Evolutionary conservation across 148 eudicot species (phyloP), one percentile per base, ranked within the genome.

Genomic region (Tetragonia tetragonoides): DNA sequence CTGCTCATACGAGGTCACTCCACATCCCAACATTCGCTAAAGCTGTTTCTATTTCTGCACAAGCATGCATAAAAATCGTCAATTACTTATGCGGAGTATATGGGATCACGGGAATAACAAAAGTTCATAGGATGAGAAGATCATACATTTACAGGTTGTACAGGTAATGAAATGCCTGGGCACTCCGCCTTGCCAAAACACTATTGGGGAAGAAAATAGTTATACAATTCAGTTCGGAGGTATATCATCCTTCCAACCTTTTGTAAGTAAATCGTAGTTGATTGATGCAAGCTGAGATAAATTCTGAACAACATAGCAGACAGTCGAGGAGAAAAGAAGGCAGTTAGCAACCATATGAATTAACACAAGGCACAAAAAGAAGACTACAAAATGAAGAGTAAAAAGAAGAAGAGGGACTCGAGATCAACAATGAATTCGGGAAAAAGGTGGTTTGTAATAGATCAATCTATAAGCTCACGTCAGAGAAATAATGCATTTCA

Each of bases 241-340:
- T 8, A 84, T 89, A 83, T 95, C 99, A 34, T 92, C 99, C 84
- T 91, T 95, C 89, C 86, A 89, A 53, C 99, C 99, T 84, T 92
- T 95, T 42, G 86, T 84, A 39, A 95, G 96, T 82, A 95, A 68
- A 83, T 95, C 99, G 46, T 92, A 91, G 74, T 91, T 91, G 75
- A 91, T 91, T 40, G 90, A 89, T 21, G 97, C 99, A 54, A 95
- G 97, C 86, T 95, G 97, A 77, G 99, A 95, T 49, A 95, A 90
- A 86, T 95, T 95, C 99, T 95, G 96, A 39, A 80, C 54, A 74
- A 70, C 24, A 20, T 17, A 67, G 76, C 11, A 56, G n/a, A 21
- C 10, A 20, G 11, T 17, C 11, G 37, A 68, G 44, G 53, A 42
- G 23, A 20, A 21, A 47, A 5, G 47, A 69, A 11, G 23, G n/a